Evolutionary conservation across 2,329 filamentous ascomycete genomes (phyloP).

Genomic region (Pseudogymnoascus sp.): DNA sequence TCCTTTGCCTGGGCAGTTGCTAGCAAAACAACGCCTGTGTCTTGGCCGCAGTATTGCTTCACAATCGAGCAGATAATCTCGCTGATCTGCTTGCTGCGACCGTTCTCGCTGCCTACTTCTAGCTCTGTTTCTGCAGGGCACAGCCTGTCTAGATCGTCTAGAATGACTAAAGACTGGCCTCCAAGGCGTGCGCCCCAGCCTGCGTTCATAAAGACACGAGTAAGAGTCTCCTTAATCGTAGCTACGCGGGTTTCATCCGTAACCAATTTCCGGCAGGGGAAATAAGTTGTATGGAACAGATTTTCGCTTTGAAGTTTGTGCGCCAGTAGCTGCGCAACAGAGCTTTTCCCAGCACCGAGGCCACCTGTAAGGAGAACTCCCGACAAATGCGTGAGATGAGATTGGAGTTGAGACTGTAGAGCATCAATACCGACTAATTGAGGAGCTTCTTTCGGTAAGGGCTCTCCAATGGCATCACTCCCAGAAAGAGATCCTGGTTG

Average conservation of each 20-base stretch:
- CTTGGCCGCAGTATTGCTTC: conserved; percentile 70
- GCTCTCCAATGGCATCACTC: conserved; percentile 41
- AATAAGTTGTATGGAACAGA: conserved; percentile 77
- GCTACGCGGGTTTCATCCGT: conserved; percentile 86
- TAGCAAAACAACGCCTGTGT: conserved; percentile 75
- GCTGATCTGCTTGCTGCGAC: conserved; percentile 82
- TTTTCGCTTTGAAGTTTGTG: conserved; percentile 62
- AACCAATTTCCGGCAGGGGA: conserved; percentile 76
- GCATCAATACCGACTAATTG: conserved; percentile 75
- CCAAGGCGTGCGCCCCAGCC: conserved; percentile 86
- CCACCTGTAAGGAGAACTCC: conserved; percentile 85
- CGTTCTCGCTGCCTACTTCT: conserved; percentile 88
- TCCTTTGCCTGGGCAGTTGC: conserved; percentile 93
- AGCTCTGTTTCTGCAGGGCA: conserved; percentile 92
- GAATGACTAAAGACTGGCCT: conserved; percentile 72
- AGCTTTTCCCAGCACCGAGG: conserved; percentile 83
- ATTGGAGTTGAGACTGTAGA: conserved; percentile 62
- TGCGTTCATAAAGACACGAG: conserved; percentile 76
- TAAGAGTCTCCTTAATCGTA: conserved; percentile 82
- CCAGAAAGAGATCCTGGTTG: conserved; percentile 49
- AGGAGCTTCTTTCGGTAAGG: conserved; percentile 45
- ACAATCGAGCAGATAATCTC: conserved; percentile 79
- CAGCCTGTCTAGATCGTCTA: conserved; percentile 88
- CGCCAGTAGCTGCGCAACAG: conserved; percentile 67
- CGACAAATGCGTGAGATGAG: conserved; percentile 73